A percentile compares a stretch with the other conserved stretches of the same genome.
Evolutionary conservation across 2,329 filamentous ascomycete species (phyloP).

Genomic region (Diaporthe sp.): DNA sequence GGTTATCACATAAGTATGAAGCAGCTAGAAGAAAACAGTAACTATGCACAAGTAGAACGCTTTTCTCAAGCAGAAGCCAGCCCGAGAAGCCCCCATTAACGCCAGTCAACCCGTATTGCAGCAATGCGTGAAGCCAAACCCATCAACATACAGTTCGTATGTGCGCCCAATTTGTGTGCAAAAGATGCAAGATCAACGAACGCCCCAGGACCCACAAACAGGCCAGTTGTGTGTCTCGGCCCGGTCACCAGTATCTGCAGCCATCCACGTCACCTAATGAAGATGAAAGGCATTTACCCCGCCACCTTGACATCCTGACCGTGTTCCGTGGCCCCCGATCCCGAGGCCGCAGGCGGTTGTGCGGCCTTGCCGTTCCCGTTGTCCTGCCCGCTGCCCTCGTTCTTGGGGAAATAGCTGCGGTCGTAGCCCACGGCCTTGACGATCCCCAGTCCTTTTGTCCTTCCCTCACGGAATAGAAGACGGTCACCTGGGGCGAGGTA

Average conservation of each 20-base stretch:
- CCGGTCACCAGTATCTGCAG: background rate
- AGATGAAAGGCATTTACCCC: background rate
- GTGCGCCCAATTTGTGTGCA: slow-evolving; percentile 1
- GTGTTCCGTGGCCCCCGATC: background rate
- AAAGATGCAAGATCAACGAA: background rate
- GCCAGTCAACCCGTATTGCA: background rate
- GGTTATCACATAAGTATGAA: background rate
- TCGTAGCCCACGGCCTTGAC: slow-evolving; percentile 95
- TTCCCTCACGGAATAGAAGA: slow-evolving; percentile 91
- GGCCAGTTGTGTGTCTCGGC: no score
- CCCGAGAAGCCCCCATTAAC: background rate
- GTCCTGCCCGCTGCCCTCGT: background rate
- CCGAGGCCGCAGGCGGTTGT: background rate
- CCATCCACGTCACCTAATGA: no score
- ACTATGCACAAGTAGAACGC: background rate
- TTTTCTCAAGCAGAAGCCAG: slow-evolving; percentile 2
- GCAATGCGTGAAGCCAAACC: background rate
- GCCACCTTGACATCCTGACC: slow-evolving; percentile 12
- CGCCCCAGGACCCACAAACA: no score
- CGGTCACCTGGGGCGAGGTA: slow-evolving; percentile 91
- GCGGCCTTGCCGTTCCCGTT: slow-evolving; percentile 8
- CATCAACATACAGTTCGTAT: background rate
- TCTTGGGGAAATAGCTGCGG: slow-evolving; percentile 54
- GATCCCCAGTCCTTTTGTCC: slow-evolving; percentile 95
- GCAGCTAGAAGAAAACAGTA: background rate